Percentiles rank a stretch among this genome's conserved stretches.
These are phyloP conservation scores for Saccharomycodes ludwigii DNA, from an alignment of 805 yeast species.

Conservation along the genomic window DNA sequence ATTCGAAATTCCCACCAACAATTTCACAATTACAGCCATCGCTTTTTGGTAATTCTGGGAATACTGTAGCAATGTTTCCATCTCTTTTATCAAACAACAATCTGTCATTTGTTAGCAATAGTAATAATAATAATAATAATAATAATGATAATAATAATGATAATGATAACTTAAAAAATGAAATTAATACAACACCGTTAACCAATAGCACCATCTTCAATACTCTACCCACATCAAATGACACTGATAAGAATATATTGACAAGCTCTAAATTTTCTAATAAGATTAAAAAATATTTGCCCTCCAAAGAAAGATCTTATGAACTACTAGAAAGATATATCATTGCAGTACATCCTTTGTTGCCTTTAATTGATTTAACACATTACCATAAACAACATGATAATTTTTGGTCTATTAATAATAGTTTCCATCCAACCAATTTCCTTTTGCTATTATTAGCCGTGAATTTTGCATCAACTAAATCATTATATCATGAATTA, in stretches of 20 bases:
- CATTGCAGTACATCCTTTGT: constrained; percentile 41
- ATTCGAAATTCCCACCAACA: too few relatives aligned
- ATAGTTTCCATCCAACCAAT: constrained; percentile 19
- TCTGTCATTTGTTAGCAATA: too few relatives aligned
- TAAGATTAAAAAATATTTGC: constrained; percentile 32
- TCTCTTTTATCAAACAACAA: too few relatives aligned
- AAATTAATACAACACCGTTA: neutral
- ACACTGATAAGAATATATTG: constrained; percentile 1
- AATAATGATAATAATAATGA: neutral
- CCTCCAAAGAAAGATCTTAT: constrained; percentile 32
- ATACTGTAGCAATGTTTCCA: too few relatives aligned
- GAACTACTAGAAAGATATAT: constrained; percentile 36
- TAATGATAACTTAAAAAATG: neutral
- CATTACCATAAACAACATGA: constrained; percentile 36
- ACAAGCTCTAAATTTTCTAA: constrained; percentile 2
- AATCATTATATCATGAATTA: constrained; percentile 51
- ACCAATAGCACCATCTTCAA: constrained; percentile 1
- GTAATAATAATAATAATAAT: neutral
- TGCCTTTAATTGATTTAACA: constrained; percentile 37
- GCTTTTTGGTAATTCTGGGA: too few relatives aligned
- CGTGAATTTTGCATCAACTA: constrained; percentile 43
- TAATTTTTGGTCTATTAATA: constrained; percentile 30
- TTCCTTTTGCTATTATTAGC: constrained; percentile 41
- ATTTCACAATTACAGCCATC: too few relatives aligned
- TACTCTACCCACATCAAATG: constrained; percentile 1